Percentiles rank a stretch among this genome's conserved stretches.
phyloP scores from a whole-genome alignment of 1,284 basidiomycete genomes.

The Hypsizygus ulmarius region DNA sequence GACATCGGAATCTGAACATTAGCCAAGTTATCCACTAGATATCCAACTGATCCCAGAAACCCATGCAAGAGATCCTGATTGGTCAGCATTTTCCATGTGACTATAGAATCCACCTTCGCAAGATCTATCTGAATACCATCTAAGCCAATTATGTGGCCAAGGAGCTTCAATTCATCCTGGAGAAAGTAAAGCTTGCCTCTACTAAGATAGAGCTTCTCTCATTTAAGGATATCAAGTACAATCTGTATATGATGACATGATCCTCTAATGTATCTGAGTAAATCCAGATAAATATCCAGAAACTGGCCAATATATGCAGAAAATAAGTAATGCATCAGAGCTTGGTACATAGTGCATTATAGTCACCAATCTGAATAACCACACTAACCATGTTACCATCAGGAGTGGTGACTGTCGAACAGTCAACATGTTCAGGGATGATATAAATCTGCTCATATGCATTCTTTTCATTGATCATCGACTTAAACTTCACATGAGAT shows the following conservation, averaged over 20 bases:
- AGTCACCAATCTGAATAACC: conserved; percentile 24
- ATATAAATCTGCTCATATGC: conserved; percentile 36
- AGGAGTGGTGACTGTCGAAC: conserved; percentile 23
- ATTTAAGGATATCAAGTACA: conserved; percentile 27
- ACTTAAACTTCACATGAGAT: conserved; percentile 19
- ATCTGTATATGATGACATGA: conserved; percentile 29
- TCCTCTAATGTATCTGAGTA: conserved; percentile 32
- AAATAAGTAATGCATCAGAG: conserved; percentile 26
- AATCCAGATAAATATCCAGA: conserved; percentile 29
- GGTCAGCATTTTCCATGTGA: neutral
- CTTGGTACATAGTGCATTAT: conserved; percentile 1
- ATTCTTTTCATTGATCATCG: conserved; percentile 29
- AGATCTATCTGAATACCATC: neutral
- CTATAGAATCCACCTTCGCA: neutral
- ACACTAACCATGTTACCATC: conserved; percentile 33
- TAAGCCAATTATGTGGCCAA: neutral
- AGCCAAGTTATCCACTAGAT: neutral
- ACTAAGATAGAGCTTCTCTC: conserved; percentile 22
- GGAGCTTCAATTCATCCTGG: neutral
- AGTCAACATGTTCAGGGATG: conserved; percentile 27
- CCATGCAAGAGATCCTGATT: neutral
- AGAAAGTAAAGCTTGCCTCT: neutral
- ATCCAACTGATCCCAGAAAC: neutral
- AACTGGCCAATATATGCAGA: conserved; percentile 18
- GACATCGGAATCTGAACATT: conserved; percentile 27